Evolutionary conservation across 306 rosid species (phyloP), one percentile per base, ranked within the genome.

Genomic region (Clitoria ternatea): DNA sequence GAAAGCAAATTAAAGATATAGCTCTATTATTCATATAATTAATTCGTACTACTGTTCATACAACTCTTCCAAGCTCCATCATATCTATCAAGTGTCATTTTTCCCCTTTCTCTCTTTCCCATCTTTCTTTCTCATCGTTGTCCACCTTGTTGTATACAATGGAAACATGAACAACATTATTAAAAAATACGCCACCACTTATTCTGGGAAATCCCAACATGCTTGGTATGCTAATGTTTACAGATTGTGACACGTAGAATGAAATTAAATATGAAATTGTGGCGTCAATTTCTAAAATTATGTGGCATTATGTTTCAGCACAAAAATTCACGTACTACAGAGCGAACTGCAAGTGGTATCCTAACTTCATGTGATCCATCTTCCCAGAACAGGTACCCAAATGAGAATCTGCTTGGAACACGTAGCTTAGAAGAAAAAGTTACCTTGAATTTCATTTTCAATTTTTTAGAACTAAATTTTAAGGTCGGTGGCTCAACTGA

Each of bases 331-430:
- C 66, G 40, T 35, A 76, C 77, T 53, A 85, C 83, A 57, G 77
- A 39, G 40, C 81, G 72, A 8, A 86, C 85, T n/a, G 60, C 39
- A 17, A 87, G 60, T 6, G 87, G 84, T 64, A 80, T 75, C 61
- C 84, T 84, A 48, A 82, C 89, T 24, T 68, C 60, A 75, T 84
- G 85, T 5, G 18, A 69, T 33, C 89, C 86, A 80, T 84, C 88
- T 82, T 75, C 83, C 91, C 85, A 86, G 18, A 66, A 66, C 42
- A 89, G 70, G 78, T 86, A 73, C 35, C 96, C 96, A 33, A 89
- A 86, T 3, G 82, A 56, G 74, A 76, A 86, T 59, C 86, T 79
- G 23, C 88, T 87, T 66, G 76, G 75, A 76, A 82, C 79, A 30
- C 61, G 68, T 8, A 82, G 63, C 57, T 13, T 43, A 5, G 96